Conservation (phyloP, 306 rosid genomes). For the Prinsepia uniflora region DNA sequence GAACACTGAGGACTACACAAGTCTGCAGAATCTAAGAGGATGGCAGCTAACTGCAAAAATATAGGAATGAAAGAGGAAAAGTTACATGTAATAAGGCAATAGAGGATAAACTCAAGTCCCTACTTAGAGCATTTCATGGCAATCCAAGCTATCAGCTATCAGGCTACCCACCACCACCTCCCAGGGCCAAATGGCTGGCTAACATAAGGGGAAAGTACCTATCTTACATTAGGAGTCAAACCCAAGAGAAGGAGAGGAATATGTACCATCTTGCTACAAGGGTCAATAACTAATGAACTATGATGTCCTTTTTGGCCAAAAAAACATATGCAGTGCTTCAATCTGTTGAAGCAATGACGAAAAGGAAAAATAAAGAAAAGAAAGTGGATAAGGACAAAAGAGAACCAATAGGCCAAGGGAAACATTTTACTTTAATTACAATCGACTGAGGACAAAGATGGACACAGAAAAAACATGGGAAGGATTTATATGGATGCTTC, state of each 20-base stretch:
- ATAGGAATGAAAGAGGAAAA: not conserved
- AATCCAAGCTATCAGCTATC: not conserved
- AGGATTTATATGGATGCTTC: not conserved
- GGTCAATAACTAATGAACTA: not conserved
- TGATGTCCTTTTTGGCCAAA: not conserved
- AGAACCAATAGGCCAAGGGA: not conserved
- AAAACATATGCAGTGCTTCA: not conserved
- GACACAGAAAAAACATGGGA: not conserved
- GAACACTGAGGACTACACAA: constrained; percentile 48
- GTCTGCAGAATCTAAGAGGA: constrained; percentile 66
- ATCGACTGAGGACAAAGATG: not conserved
- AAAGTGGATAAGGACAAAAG: not conserved
- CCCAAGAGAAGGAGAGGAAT: not conserved
- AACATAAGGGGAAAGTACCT: not conserved
- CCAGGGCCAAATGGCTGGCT: not conserved
- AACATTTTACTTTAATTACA: not conserved
- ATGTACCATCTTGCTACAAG: not conserved
- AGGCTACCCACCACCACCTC: not conserved
- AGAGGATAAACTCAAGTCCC: not conserved
- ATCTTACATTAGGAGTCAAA: not conserved
- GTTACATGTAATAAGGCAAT: not conserved
- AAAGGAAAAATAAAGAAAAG: not conserved
- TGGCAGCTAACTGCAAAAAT: constrained; percentile 64
- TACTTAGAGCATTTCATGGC: constrained; percentile 5
- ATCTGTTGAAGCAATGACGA: not conserved